Base-by-base conservation (phyloP, 78 protist genomes). In the Chrysochromulina tobinii region DNA sequence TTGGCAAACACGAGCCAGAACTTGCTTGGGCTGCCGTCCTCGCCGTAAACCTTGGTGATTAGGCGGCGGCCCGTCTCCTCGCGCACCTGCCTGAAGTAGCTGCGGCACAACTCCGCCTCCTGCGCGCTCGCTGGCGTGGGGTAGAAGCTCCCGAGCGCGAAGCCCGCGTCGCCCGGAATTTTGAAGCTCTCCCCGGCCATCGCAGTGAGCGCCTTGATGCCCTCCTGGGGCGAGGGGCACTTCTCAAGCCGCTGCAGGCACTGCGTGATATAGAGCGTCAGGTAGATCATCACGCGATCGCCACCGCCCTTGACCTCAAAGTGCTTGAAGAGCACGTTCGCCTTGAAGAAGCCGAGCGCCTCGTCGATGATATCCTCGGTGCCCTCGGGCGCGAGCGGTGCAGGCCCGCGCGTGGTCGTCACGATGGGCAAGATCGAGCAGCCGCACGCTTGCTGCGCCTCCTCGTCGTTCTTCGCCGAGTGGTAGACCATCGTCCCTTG, bases 271-370 rank as follows among this genome's bases (percentile, higher is more conserved):
- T 90, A 98, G 23, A 97, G 88, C 50, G 99, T 97, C 14, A 97
- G 83, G 93, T 97, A 98, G 90, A 98, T 93, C 38, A 98, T 89
- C n/a, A 97, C 86, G 14, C 98, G 95, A 83, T 98, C 99, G 9
- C 98, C 98, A 17, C 90, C 50, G 25, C 98, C 98, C 86, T 96
- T 88, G 54, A 97, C 94, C 50, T 97, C 97, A 83, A 95, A 98
- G 61, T 93, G 94, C 67, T 94, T 73, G 95, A 98, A 97, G 48
- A 98, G 90, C 55, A 98, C 94, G 83, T 98, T 98, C 14, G 99
- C 98, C 87, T 94, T 94, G 96, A 95, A 98, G 85, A 66, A 89
- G 38, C 57, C 84, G 66, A 98, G 72, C 20, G 97, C 93, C 94
- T 98, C 99, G 75, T 98, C 99, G 61, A 98, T 90, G 92, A 97